phyloP scores from a whole-genome alignment of 2,329 filamentous ascomycete species.

The Trichoderma sp. region DNA sequence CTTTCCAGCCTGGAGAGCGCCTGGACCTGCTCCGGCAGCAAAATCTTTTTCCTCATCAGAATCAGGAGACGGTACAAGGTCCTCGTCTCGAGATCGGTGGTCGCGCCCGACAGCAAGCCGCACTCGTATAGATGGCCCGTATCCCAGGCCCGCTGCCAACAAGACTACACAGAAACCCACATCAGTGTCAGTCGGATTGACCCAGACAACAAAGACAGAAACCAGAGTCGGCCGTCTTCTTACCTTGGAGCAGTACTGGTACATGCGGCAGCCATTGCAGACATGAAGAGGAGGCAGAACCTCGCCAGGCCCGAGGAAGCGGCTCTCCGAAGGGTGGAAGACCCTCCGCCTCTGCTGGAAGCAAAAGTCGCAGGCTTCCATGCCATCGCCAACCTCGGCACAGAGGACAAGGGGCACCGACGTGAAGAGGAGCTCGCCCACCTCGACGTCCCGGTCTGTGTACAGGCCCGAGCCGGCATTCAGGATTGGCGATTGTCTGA shows the following conservation, averaged over 20 bases:
- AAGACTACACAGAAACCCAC: not conserved
- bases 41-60: constrained; percentile 3
- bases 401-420: constrained; percentile 20
- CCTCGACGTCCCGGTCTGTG: constrained; percentile 8
- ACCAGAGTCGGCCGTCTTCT: not conserved
- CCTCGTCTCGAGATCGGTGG: not conserved
- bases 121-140: constrained; percentile 26
- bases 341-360: constrained; percentile 13
- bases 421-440: constrained; percentile 16
- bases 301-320: not conserved
- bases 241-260: constrained; percentile 25
- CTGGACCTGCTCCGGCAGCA: constrained; percentile 8
- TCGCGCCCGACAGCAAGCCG: not conserved
- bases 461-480: constrained; percentile 9
- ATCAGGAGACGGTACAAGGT: constrained; percentile 18
- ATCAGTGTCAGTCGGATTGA: not conserved
- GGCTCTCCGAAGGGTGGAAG: constrained; percentile 5
- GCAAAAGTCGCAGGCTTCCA: constrained; percentile 19
- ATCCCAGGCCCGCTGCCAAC: constrained; percentile 20
- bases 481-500: not conserved
- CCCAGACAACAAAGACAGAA: not conserved
- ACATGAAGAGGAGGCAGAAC: not conserved
- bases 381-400: not conserved
- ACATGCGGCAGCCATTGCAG: constrained; percentile 18
- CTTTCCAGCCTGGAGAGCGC: constrained; percentile 4